Percentiles rank a stretch among this genome's conserved stretches.
phyloP scores from a whole-genome alignment of 768 basidiomycete species.

The Amanita polypyramis region DNA sequence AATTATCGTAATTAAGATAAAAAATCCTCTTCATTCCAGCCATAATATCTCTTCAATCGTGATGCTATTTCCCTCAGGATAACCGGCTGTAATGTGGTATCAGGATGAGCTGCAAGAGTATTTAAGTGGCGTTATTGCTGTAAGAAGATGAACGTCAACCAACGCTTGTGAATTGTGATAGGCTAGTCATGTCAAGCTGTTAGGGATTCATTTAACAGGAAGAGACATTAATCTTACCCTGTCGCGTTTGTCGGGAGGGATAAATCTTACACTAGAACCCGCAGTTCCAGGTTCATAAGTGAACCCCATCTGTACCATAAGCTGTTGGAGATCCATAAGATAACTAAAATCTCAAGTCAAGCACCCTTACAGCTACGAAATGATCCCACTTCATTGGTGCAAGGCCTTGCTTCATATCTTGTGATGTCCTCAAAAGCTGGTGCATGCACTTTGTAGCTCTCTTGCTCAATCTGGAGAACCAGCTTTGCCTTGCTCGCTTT shows the following conservation, averaged over 20 bases:
- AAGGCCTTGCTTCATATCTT: conserved; percentile 44
- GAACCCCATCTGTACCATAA: conserved; percentile 77
- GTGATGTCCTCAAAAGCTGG: conserved; percentile 46
- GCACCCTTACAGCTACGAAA: conserved; percentile 50
- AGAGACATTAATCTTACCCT: conserved; percentile 18
- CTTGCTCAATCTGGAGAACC: conserved; percentile 49
- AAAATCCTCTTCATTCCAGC: conserved; percentile 48
- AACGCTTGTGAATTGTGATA: conserved; percentile 73
- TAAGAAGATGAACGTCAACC: conserved; percentile 12
- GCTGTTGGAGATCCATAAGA: conserved; percentile 24
- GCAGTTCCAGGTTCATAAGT: conserved; percentile 63
- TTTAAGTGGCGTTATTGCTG: conserved; percentile 2
- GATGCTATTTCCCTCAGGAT: conserved; percentile 44
- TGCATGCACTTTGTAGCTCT: conserved; percentile 53
- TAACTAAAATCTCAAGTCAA: not conserved
- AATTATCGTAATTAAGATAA: not conserved
- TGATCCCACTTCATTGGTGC: conserved; percentile 70
- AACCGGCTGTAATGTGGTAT: conserved; percentile 45
- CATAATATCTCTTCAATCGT: conserved; percentile 52
- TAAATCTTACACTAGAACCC: conserved; percentile 75
- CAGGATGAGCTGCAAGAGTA: conserved; percentile 52
- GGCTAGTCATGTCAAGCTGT: conserved; percentile 27
- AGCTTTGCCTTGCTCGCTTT: conserved; percentile 37
- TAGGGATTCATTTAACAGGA: not conserved
- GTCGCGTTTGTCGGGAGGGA: conserved; percentile 49